phyloP scores from a whole-genome alignment of 768 basidiomycete species.

The Lactarius hengduanensis region DNA sequence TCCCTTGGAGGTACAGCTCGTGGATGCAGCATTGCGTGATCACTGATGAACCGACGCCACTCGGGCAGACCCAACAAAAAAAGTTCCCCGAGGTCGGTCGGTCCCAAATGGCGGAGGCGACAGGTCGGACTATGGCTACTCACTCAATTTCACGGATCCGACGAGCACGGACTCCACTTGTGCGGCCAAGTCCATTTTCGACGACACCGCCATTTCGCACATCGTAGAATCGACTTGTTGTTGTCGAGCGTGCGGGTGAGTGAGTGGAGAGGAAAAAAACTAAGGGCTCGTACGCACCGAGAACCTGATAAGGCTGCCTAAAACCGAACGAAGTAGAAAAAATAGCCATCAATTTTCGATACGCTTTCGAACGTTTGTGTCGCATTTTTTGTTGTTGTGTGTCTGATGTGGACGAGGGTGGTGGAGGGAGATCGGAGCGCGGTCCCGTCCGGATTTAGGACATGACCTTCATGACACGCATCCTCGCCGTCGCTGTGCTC shows the following conservation, averaged over 20 bases:
- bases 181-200: constrained; percentile 73
- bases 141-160: constrained; percentile 89
- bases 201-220: constrained; percentile 63
- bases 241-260: constrained; percentile 16
- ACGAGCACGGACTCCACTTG: constrained; percentile 78
- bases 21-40: constrained; percentile 98
- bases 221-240: constrained; percentile 79
- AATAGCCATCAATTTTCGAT: constrained; percentile 90
- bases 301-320: constrained; percentile 89
- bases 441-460: constrained; percentile 18
- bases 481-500: constrained; percentile 15
- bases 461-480: constrained; percentile 14
- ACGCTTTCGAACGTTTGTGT: constrained; percentile 93
- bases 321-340: constrained; percentile 89
- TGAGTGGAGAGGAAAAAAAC: not conserved
- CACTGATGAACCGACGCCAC: constrained; percentile 61
- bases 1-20: constrained; percentile 85
- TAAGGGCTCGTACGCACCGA: constrained; percentile 50
- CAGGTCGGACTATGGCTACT: constrained; percentile 37
- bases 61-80: constrained; percentile 37
- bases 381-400: constrained; percentile 55
- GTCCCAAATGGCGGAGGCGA: not conserved
- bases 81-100: constrained; percentile 1
- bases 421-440: not conserved
- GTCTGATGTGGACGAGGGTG: not conserved